Evolutionary conservation across 2,329 filamentous ascomycete species (phyloP), one percentile per base, ranked within the genome.

Genomic region (Xylogone sp.): DNA sequence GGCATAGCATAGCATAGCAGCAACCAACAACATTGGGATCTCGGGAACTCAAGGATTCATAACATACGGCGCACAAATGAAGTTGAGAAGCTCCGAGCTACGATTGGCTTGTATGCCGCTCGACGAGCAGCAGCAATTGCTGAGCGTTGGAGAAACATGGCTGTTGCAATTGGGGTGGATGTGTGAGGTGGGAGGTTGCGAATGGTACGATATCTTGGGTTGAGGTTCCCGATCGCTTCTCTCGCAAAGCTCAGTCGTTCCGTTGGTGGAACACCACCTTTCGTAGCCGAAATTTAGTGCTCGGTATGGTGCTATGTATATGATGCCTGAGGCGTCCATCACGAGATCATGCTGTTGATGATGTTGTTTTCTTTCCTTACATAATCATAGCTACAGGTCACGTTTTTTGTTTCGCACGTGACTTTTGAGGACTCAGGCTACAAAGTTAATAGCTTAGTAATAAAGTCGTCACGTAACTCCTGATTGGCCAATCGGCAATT

Each of bases 121-220:
- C 83, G 80, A 69, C 83, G 82, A 65, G 81, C 82, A 67, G 75
- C 80, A 62, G 77, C 72, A 60, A 82, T 66, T 68, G 77, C 81
- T 66, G 82, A 76, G 68, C 83, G 83, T 76, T 83, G 79, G 68
- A 86, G 68, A 63, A 85, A 82, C 83, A 86, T 84, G 65, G 64
- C 68, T 69, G 65, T 39, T 48, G 56, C 53, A 62, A 62, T 62
- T 62, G 58, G 48, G 46, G 34, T 27, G 5, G 24, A 27, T 5
- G 24, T 5, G 39, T 47, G 52, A 48, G 43, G 34, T 39, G 50
- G 46, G 48, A 53, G 46, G 34, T 39, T 39, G 34, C 34, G 34
- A n/a, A 39, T 39, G 34, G 34, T 39, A 39, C 34, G 34, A 39
- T 39, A 7, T n/a, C n/a, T n/a, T n/a, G n/a, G n/a, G n/a, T 39